Base-by-base conservation (phyloP, 169 alveolate genomes). In the Eimeria falciformis region DNA sequence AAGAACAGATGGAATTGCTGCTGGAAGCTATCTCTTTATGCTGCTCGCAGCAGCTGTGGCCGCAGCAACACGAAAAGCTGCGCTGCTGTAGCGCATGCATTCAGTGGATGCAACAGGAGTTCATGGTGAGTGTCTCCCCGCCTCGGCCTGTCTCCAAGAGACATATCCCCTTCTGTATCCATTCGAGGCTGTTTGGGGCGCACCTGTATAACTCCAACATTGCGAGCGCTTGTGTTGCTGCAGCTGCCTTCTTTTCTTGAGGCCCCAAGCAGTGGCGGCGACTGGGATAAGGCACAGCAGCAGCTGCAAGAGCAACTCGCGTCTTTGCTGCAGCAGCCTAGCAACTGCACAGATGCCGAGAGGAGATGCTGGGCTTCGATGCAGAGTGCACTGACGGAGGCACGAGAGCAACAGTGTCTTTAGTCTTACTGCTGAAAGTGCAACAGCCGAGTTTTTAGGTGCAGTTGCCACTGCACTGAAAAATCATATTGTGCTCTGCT, bases 191-290 rank as follows among this genome's bases (percentile, higher is more conserved):
- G 71, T 9, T 5, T 58, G 71, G 33, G 5, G 71, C 71, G 14
- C n/a, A 50, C n/a, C 62, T 7, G 62, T 50, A 50, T 50, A 11
- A 50, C 14, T 7, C 9, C 27, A 62, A n/a, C 73, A 11, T 7
- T 50, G 62, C 14, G 62, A 11, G 62, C 14, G 62, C 62, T 50
- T 14, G 62, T 50, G 62, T 50, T 50, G 62, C 62, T 50, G 62
- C 62, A 50, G 62, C 62, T 11, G 62, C 62, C 7, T 50, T 50
- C 62, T 50, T 50, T 50, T 14, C 62, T 50, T 6, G 12, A 25
- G 78, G 78, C 47, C n/a, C 40, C 21, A 40, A 66, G 78, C 78
- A 66, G 78, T 27, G n/a, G 69, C 69, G n/a, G 69, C 69, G n/a
- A 27, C 69, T 5, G 69, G 69, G 33, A 58, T 21, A 40, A 66